Percentiles rank a stretch among this genome's conserved stretches.
These are phyloP conservation scores for Bonia amplexicaulis DNA, from an alignment of 176 grass and related monocot species.

Conservation along the genomic window DNA sequence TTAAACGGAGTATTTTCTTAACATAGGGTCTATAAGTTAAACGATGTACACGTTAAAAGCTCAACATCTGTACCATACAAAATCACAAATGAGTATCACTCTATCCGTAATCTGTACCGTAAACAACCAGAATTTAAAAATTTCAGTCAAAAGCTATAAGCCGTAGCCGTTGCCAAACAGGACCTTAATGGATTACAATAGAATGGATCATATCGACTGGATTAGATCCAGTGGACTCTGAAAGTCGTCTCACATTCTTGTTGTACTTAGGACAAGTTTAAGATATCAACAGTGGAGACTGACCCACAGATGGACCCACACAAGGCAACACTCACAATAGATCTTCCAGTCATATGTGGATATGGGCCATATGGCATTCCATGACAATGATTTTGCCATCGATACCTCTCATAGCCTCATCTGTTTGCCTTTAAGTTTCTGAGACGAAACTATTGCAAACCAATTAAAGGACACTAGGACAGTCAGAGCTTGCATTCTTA, in stretches of 20 bases:
- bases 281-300: conserved; percentile 26
- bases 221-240: conserved; percentile 15
- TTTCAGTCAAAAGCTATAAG: too few species aligned
- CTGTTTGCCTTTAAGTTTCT: conserved; percentile 26
- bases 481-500: conserved; percentile 32
- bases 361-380: conserved; percentile 23
- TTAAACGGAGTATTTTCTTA: too few species aligned
- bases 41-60: too few species aligned
- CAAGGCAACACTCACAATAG: not conserved
- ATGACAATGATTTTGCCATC: conserved; percentile 40
- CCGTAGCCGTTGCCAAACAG: too few species aligned
- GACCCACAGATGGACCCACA: not conserved
- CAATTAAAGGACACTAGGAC: conserved; percentile 29
- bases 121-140: too few species aligned
- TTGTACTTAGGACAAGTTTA: conserved; percentile 21
- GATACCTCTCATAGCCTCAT: conserved; percentile 26
- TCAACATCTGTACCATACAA: too few species aligned
- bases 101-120: too few species aligned
- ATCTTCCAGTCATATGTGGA: conserved; percentile 12
- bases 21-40: too few species aligned
- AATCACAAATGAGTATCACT: too few species aligned
- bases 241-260: not conserved
- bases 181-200: not conserved
- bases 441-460: conserved; percentile 30
- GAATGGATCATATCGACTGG: not conserved